Evolutionary conservation across 495 filamentous ascomycete genomes (phyloP), one percentile per base, ranked within the genome.

Genomic region (Schizothecium vesticola): DNA sequence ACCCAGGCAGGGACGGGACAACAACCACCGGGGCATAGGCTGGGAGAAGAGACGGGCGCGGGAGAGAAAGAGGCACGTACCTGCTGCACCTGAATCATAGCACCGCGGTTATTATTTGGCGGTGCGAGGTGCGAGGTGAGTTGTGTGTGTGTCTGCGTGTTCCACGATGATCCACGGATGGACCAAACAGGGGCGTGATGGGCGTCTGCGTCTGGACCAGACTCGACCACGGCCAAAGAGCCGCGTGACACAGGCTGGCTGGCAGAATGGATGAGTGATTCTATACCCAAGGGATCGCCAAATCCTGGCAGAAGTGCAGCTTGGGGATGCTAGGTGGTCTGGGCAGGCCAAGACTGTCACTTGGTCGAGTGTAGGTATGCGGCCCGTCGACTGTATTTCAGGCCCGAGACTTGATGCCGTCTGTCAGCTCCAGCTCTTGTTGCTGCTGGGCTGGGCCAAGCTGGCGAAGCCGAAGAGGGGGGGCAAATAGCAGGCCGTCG

Each of bases 71-170:
- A 57, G 68, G 74, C 72, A 74, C 74, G 69, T 74, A 76, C 74
- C 72, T 72, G 69, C 70, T 71, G 69, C 69, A 66, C 71, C 70
- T 74, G 72, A 74, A 76, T 74, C 72, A 76, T 76, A 74, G 28
- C 71, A 73, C 59, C 63, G 31, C 67, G 63, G 62, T 72, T 72
- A 72, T 72, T 68, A 71, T 68, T 66, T 65, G 67, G 67, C 36
- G 63, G 59, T 70, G 58, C 56, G 59, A 55, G 58, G 57, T 68
- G 63, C 24, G 29, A 33, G 61, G 63, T 55, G 58, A 24, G 64
- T 16, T 31, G 56, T 56, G 61, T 65, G 56, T 24, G 51, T 23
- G 64, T 36, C 7, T 29, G 28, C 28, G 31, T 36, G 59, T 61
- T 26, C 26, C 63, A 56, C 43, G 43, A 51, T 51, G 43, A 28